A percentile compares a stretch with the other conserved stretches of the same genome.
Conservation (phyloP, 164 flowering plant genomes). For the Liriodendron chinense region DNA sequence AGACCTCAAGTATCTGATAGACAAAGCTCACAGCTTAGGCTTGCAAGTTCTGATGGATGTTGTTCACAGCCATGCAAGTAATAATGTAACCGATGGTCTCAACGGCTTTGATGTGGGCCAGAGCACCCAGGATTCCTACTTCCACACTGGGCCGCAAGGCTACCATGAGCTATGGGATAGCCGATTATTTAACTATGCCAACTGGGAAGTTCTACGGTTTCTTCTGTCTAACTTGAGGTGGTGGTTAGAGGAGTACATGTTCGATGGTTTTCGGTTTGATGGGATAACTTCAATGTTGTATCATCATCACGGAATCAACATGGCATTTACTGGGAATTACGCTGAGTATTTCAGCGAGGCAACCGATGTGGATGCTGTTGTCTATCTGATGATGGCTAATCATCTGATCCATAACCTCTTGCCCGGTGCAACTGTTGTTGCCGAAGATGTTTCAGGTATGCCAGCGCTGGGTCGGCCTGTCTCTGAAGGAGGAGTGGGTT, state of each 20-base stretch:
- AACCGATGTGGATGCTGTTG: slow-evolving; percentile 94
- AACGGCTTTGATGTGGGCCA: slow-evolving; percentile 97
- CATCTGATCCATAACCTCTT: slow-evolving; percentile 52
- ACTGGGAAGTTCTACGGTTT: slow-evolving; percentile 98
- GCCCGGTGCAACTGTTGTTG: slow-evolving; percentile 86
- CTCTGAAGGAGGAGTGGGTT: slow-evolving; percentile 83
- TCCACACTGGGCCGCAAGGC: slow-evolving; percentile 85
- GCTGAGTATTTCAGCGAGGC: slow-evolving; percentile 84
- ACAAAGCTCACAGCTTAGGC: slow-evolving; percentile 94
- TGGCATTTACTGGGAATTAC: slow-evolving; percentile 77
- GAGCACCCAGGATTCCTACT: slow-evolving; percentile 81
- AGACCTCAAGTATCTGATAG: slow-evolving; percentile 91
- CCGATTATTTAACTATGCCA: slow-evolving; percentile 85
- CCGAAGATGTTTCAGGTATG: slow-evolving; percentile 99
- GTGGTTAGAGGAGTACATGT: slow-evolving; percentile 92
- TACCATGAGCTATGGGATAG: slow-evolving; percentile 96
- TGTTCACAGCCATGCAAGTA: slow-evolving; percentile 95
- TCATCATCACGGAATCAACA: slow-evolving; percentile 89
- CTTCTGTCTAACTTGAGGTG: slow-evolving; percentile 91
- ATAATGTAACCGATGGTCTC: slow-evolving; percentile 89
- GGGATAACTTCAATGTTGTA: slow-evolving; percentile 98
- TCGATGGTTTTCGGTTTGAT: slow-evolving; percentile 98
- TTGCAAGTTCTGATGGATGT: slow-evolving; percentile 86
- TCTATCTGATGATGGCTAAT: slow-evolving; percentile 91
- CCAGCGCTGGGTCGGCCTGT: slow-evolving; percentile 84